Percentiles rank a stretch among this genome's conserved stretches.
Evolutionary conservation across 2,329 filamentous ascomycete species (phyloP).

Genomic region (Cadophora malorum): DNA sequence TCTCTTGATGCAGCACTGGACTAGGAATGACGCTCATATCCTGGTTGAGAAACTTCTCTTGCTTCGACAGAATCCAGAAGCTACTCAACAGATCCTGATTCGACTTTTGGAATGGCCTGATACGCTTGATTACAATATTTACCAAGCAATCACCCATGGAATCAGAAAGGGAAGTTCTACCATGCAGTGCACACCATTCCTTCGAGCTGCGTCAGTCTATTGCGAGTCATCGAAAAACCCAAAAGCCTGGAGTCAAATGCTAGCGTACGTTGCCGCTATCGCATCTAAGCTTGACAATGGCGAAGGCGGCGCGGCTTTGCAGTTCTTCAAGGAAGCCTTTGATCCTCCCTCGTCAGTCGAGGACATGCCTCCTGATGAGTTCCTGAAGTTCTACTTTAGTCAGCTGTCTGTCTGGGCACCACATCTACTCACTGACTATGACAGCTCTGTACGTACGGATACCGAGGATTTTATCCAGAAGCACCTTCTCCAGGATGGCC

Average conservation of each 20-base stretch:
- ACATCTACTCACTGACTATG: slow-evolving; percentile 57
- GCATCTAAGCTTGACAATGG: slow-evolving; percentile 37
- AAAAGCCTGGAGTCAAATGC: slow-evolving; percentile 33
- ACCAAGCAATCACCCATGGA: slow-evolving; percentile 46
- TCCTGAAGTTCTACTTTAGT: slow-evolving; percentile 48
- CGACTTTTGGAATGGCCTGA: slow-evolving; percentile 60
- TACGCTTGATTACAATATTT: slow-evolving; percentile 59
- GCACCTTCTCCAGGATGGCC: slow-evolving; percentile 32
- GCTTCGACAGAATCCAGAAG: slow-evolving; percentile 61
- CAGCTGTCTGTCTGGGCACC: slow-evolving; percentile 57
- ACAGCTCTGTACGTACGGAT: slow-evolving; percentile 51
- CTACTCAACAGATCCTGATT: slow-evolving; percentile 62
- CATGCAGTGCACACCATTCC: slow-evolving; percentile 37
- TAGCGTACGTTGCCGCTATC: slow-evolving; percentile 36
- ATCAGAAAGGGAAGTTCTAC: slow-evolving; percentile 36
- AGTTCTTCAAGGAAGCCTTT: slow-evolving; percentile 44
- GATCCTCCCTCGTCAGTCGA: slow-evolving; percentile 26
- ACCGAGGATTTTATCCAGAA: slow-evolving; percentile 45
- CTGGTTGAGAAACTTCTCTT: slow-evolving; percentile 71
- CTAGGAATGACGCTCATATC: slow-evolving; percentile 51
- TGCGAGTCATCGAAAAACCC: slow-evolving; percentile 40
- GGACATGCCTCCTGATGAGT: slow-evolving; percentile 47
- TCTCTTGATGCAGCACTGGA: slow-evolving; percentile 53
- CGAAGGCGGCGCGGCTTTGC: slow-evolving; percentile 43
- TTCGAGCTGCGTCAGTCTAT: slow-evolving; percentile 43